These are phyloP conservation scores for Salmacisia buchloeana DNA, from an alignment of 1,284 basidiomycete genomes.

Conservation along the genomic window DNA sequence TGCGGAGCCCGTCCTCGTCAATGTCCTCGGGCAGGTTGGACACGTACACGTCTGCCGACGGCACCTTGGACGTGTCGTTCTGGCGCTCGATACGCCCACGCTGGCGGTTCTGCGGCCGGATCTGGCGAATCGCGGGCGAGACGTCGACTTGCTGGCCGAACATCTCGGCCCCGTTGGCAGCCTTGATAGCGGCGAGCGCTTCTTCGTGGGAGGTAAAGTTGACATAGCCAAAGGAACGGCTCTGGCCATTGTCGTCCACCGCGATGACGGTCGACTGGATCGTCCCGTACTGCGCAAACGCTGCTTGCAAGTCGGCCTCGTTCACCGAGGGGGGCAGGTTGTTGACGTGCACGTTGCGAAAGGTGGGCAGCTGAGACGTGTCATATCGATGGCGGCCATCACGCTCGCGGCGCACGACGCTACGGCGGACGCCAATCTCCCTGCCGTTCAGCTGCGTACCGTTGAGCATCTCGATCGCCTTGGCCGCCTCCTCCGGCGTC, in stretches of 20 bases:
- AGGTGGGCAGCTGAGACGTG: conserved; percentile 68
- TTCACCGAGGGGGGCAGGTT: conserved; percentile 81
- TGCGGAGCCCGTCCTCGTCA: too few species aligned
- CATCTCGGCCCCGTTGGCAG: background rate
- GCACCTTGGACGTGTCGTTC: too few species aligned
- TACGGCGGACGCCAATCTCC: conserved; percentile 86
- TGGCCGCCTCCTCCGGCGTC: conserved; percentile 87
- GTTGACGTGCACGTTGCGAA: conserved; percentile 98
- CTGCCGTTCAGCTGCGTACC: conserved; percentile 95
- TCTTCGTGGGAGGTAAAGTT: background rate
- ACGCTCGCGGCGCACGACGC: conserved; percentile 87
- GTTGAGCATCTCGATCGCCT: conserved; percentile 91
- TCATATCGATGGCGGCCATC: conserved; percentile 83
- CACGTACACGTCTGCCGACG: too few species aligned
- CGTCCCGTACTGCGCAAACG: conserved; percentile 73
- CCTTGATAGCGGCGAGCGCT: background rate
- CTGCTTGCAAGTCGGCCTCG: conserved; percentile 77
- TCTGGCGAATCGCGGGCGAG: too few species aligned
- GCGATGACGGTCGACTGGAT: conserved; percentile 82
- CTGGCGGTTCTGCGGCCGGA: too few species aligned
- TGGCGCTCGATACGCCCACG: too few species aligned
- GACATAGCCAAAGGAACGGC: conserved; percentile 60
- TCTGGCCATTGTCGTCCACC: conserved; percentile 70
- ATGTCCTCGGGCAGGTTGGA: too few species aligned
- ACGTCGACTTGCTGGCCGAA: too few species aligned